A percentile compares a stretch with the other conserved stretches of the same genome.
These are phyloP conservation scores for Scedosporium apiospermum DNA, from an alignment of 2,329 filamentous ascomycete species.

Conservation along the genomic window DNA sequence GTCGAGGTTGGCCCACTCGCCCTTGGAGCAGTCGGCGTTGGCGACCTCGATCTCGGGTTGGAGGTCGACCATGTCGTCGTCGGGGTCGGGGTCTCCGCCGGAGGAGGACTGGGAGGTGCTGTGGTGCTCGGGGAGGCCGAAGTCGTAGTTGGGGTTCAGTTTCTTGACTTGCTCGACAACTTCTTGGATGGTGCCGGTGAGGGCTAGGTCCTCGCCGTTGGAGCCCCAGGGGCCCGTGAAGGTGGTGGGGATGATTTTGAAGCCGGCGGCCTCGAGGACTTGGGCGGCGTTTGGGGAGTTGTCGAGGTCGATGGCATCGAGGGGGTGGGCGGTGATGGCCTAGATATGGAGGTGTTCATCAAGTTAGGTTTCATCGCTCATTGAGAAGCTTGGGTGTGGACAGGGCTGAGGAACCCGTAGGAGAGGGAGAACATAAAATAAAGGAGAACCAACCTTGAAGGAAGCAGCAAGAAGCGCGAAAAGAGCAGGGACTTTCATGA, in stretches of 20 bases:
- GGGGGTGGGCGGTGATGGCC: background rate
- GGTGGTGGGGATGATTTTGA: background rate
- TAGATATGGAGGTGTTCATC: background rate
- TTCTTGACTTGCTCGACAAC: background rate
- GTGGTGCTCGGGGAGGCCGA: background rate
- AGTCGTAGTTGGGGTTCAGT: background rate
- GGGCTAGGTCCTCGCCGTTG: background rate
- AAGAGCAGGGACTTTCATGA: background rate
- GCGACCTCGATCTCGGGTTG: background rate
- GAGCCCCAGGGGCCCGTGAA: background rate
- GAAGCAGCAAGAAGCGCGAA: background rate
- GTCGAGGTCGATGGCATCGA: background rate
- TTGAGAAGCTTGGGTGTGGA: background rate
- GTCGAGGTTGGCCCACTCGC: background rate
- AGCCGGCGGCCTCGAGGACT: background rate
- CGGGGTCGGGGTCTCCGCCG: background rate
- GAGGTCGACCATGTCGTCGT: background rate
- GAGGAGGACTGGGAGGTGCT: background rate
- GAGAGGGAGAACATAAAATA: background rate
- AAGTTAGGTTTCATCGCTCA: too few species aligned
- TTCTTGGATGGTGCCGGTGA: slow-evolving; percentile 3
- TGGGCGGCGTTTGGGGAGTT: background rate
- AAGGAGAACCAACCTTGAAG: background rate
- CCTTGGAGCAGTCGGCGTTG: background rate
- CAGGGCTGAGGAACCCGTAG: background rate